Percentiles rank a stretch among this genome's conserved stretches.
phyloP scores from a whole-genome alignment of 805 yeast species.

The Candida patagonica region DNA sequence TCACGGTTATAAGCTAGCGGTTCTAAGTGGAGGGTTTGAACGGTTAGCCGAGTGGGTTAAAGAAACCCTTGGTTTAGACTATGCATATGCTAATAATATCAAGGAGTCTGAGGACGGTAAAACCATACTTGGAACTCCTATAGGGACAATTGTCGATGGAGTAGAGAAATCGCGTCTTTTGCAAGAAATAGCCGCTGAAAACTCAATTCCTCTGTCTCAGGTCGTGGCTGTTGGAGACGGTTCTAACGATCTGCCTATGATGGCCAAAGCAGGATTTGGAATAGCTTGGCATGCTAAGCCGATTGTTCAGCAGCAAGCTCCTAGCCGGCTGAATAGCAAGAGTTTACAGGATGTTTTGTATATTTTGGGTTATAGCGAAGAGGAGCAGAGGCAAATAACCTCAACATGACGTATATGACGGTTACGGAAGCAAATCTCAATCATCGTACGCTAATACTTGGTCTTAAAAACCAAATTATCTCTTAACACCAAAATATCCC shows the following conservation, averaged over 20 bases:
- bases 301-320: conserved; percentile 75
- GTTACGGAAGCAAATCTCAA: too few relatives aligned
- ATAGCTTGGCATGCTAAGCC: conserved; percentile 98
- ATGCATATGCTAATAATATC: conserved; percentile 73
- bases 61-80: conserved; percentile 60
- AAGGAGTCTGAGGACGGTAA: conserved; percentile 35
- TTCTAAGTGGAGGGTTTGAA: conserved; percentile 88
- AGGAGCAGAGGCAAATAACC: conserved; percentile 18
- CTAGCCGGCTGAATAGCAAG: conserved; percentile 67
- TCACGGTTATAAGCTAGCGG: conserved; percentile 65
- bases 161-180: conserved; percentile 68
- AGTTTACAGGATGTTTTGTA: conserved; percentile 68
- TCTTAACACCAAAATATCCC: too few relatives aligned
- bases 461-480: too few relatives aligned
- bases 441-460: too few relatives aligned
- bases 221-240: conserved; percentile 94
- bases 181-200: conserved; percentile 32
- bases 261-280: conserved; percentile 87
- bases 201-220: conserved; percentile 24
- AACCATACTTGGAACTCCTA: conserved; percentile 62
- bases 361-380: conserved; percentile 48
- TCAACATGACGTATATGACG: too few relatives aligned
- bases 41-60: conserved; percentile 78
- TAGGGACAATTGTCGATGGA: conserved; percentile 83
- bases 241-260: conserved; percentile 90